Conservation (phyloP, 768 basidiomycete species). For the Mrakia blollopis region DNA sequence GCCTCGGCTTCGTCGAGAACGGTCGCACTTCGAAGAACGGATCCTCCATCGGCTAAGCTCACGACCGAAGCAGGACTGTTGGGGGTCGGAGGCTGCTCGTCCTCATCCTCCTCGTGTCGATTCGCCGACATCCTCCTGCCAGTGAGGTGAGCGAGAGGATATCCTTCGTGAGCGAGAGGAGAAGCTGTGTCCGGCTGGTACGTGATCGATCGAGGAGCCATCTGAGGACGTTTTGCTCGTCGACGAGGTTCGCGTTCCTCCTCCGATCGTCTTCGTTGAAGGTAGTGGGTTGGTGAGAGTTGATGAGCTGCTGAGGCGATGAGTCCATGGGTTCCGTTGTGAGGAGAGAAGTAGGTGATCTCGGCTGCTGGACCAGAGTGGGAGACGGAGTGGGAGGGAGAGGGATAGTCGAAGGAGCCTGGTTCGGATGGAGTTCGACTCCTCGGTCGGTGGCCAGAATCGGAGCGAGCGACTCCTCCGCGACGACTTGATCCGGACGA, state of each 20-base stretch:
- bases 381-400: constrained; percentile 5
- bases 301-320: constrained; percentile 17
- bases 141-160: constrained; percentile 2
- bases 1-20: constrained; percentile 50
- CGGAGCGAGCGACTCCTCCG: constrained; percentile 2
- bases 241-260: constrained; percentile 37
- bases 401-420: background rate
- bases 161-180: constrained; percentile 19
- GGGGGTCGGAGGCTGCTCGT: constrained; percentile 39
- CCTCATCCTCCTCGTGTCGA: constrained; percentile 18
- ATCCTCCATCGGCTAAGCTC: constrained; percentile 52
- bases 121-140: background rate
- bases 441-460: background rate
- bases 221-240: constrained; percentile 49
- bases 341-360: constrained; percentile 5
- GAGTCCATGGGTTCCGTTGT: background rate
- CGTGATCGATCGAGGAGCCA: constrained; percentile 53
- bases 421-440: constrained; percentile 6
- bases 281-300: constrained; percentile 20
- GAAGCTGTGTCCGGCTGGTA: constrained; percentile 35
- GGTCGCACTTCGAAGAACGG: constrained; percentile 63
- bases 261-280: constrained; percentile 41
- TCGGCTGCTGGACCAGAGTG: background rate
- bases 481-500: background rate
- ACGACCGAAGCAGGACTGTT: constrained; percentile 43